A percentile compares a stretch with the other conserved stretches of the same genome.
Evolutionary conservation across 306 rosid species (phyloP).

Genomic region (Vigna nakashimae): DNA sequence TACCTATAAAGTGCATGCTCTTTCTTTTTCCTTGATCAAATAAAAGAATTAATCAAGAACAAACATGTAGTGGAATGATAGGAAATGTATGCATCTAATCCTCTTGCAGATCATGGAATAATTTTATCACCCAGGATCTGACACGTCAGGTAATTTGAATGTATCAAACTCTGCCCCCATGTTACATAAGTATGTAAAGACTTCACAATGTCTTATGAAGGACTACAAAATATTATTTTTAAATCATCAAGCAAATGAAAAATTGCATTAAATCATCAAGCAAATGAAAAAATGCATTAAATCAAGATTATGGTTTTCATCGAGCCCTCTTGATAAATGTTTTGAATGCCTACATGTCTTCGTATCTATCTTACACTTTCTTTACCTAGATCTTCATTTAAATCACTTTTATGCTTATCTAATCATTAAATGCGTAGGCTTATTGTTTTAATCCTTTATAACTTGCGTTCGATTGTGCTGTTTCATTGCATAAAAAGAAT

Average conservation of each 20-base stretch:
- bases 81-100: slow-evolving; percentile 7
- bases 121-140: background rate
- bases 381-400: too few relatives aligned
- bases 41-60: slow-evolving; percentile 7
- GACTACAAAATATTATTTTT: slow-evolving; percentile 27
- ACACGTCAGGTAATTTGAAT: too few relatives aligned
- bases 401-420: too few relatives aligned
- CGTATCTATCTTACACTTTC: too few relatives aligned
- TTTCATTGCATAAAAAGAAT: too few relatives aligned
- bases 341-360: too few relatives aligned
- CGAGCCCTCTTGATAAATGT: background rate
- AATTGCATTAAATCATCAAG: slow-evolving; percentile 6
- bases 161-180: too few relatives aligned
- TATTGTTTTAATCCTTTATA: too few relatives aligned
- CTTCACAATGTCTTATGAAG: slow-evolving; percentile 20
- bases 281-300: slow-evolving; percentile 17
- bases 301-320: slow-evolving; percentile 28
- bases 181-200: background rate
- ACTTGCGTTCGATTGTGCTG: too few relatives aligned
- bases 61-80: slow-evolving; percentile 4
- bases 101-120: slow-evolving; percentile 34
- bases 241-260: slow-evolving; percentile 16
- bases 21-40: background rate
- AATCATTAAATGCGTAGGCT: too few relatives aligned
- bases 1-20: slow-evolving; percentile 4